Percentiles rank a stretch among this genome's conserved stretches.
These are phyloP conservation scores for Chytriomyces confervae DNA, from an alignment of 192 early-diverging fungal species.

Conservation along the genomic window DNA sequence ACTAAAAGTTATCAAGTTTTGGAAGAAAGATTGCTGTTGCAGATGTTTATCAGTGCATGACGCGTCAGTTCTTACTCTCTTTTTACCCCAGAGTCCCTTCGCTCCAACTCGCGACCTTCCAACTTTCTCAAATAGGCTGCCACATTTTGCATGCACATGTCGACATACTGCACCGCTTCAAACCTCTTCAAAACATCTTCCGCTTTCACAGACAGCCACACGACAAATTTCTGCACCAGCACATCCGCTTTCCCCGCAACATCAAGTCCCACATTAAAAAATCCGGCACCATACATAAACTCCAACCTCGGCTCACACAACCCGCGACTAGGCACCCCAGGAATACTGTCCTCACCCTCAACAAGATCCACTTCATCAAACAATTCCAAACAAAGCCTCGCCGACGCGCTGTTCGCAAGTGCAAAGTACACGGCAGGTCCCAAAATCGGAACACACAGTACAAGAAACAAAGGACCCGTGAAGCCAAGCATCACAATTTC, in stretches of 20 bases:
- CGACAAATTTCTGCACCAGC: neutral
- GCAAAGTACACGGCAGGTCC: conserved; percentile 47
- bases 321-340: neutral
- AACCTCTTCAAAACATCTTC: neutral
- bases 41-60: too few species aligned
- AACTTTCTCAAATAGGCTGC: neutral
- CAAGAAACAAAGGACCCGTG: conserved; percentile 42
- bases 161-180: neutral
- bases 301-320: neutral
- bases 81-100: neutral
- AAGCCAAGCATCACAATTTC: conserved; percentile 47
- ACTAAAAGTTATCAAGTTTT: too few species aligned
- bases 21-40: too few species aligned
- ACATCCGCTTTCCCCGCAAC: neutral
- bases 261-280: neutral
- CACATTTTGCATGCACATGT: neutral
- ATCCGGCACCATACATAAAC: neutral
- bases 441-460: conserved; percentile 37
- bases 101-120: neutral
- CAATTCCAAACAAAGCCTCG: conserved; percentile 43
- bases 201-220: neutral
- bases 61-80: too few species aligned
- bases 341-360: neutral
- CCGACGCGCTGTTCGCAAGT: conserved; percentile 37
- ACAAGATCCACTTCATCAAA: conserved; percentile 41